phyloP scores from a whole-genome alignment of 257 asterid genomes.

The Nicotiana paniculata region DNA sequence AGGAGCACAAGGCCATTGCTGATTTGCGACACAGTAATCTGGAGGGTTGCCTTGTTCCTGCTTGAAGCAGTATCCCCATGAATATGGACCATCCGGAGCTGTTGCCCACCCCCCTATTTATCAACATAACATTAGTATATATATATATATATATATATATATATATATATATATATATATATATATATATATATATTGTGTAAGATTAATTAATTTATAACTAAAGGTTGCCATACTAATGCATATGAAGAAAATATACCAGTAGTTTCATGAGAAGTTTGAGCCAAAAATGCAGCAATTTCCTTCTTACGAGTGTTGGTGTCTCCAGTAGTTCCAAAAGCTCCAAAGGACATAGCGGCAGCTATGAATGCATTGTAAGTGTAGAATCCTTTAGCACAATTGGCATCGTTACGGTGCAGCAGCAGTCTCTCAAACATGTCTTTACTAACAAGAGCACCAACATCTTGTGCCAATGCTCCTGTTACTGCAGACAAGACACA shows the following conservation, averaged over 20 bases:
- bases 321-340: slow-evolving; percentile 27
- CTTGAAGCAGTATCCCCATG: slow-evolving; percentile 35
- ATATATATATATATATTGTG: not conserved
- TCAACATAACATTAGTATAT: not conserved
- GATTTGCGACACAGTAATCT: slow-evolving; percentile 15
- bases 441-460: slow-evolving; percentile 15
- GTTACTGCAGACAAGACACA: not conserved
- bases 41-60: slow-evolving; percentile 19
- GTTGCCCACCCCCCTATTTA: slow-evolving; percentile 25
- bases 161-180: not conserved
- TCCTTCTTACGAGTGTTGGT: slow-evolving; percentile 23
- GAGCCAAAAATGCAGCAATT: slow-evolving; percentile 29
- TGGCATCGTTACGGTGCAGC: slow-evolving; percentile 20
- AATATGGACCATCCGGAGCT: slow-evolving; percentile 35
- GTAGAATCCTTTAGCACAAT: slow-evolving; percentile 24
- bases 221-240: too few species aligned
- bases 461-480: slow-evolving; percentile 15
- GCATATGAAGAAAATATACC: not conserved
- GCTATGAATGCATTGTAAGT: slow-evolving; percentile 26
- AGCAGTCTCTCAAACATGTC: slow-evolving; percentile 7
- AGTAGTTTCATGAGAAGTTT: slow-evolving; percentile 28
- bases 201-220: not conserved
- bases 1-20: slow-evolving; percentile 31
- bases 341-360: slow-evolving; percentile 20
- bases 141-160: not conserved